Evolutionary conservation across 169 alveolate genomes (phyloP), one percentile per base, ranked within the genome.

Genomic region (Plasmodium gaboni): DNA sequence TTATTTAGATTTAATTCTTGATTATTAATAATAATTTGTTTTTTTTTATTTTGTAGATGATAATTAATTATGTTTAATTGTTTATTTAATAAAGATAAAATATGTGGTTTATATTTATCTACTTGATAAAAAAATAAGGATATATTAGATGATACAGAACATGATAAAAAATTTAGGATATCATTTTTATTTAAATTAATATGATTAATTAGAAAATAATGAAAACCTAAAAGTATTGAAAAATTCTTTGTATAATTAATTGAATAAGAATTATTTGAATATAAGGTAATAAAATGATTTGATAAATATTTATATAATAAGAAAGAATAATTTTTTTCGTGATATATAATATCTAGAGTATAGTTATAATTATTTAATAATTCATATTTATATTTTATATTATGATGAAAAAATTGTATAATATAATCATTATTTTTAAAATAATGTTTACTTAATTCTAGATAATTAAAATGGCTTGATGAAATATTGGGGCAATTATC

Each of bases 191-290:
- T 2, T n/a, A 78, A 1, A 38, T 57, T 32, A 10, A 48, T 64
- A 24, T 78, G 15, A 60, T 78, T 78, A n/a, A 78, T 78, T 32
- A 78, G 19, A 24, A 65, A 48, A 24, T 48, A 64, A 15, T 78
- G 74, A 78, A 64, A 78, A 2, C 89, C 89, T 65, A 78, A 6
- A n/a, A 78, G 70, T 28, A 42, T 42, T 10, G 89, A 78, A 50
- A 78, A 78, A 59, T 78, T 64, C 50, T 65, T 63, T 9, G 71
- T 48, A 59, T 50, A 42, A 28, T 44, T 51, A 12, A 78, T 24
- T 19, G 32, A 55, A 13, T 64, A 26, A 5, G 65, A 9, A 24
- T 44, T 78, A n/a, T 50, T 24, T 15, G 69, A 51, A n/a, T 60
- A 70, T 9, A 78, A 15, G 2, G 57, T 13, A 65, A 78, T 78